Evolutionary conservation across 768 basidiomycete species (phyloP).

Genomic region (Scleroderma bovista): DNA sequence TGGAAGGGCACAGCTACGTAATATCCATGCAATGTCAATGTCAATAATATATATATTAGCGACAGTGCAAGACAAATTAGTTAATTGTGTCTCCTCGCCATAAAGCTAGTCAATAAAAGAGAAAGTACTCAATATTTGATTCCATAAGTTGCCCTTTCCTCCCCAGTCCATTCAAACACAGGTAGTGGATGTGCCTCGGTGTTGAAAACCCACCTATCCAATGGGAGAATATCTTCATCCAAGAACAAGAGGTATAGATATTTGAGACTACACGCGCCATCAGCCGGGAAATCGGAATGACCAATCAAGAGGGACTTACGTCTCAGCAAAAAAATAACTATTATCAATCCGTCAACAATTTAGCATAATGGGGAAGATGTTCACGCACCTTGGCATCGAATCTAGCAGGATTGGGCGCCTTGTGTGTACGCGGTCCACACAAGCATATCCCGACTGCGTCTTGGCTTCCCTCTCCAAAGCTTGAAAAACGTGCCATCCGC

Average conservation of each 20-base stretch:
- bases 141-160: conserved; percentile 14
- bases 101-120: background rate
- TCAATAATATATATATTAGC: too few relatives aligned
- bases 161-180: conserved; percentile 22
- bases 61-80: too few relatives aligned
- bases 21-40: too few relatives aligned
- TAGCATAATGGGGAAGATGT: background rate
- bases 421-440: conserved; percentile 43
- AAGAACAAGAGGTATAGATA: conserved; percentile 26
- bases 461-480: conserved; percentile 57
- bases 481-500: conserved; percentile 67
- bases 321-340: conserved; percentile 40
- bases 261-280: conserved; percentile 10
- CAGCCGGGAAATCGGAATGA: background rate
- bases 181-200: conserved; percentile 38
- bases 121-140: conserved; percentile 2
- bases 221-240: conserved; percentile 25
- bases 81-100: too few relatives aligned
- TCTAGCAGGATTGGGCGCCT: conserved; percentile 38
- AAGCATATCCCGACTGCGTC: conserved; percentile 59
- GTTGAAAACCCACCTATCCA: conserved; percentile 34
- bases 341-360: background rate
- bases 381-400: conserved; percentile 68
- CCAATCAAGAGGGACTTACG: conserved; percentile 5
- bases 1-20: too few relatives aligned